phyloP scores from a whole-genome alignment of 768 basidiomycete genomes.

The Coprinopsis marcescibilis region DNA sequence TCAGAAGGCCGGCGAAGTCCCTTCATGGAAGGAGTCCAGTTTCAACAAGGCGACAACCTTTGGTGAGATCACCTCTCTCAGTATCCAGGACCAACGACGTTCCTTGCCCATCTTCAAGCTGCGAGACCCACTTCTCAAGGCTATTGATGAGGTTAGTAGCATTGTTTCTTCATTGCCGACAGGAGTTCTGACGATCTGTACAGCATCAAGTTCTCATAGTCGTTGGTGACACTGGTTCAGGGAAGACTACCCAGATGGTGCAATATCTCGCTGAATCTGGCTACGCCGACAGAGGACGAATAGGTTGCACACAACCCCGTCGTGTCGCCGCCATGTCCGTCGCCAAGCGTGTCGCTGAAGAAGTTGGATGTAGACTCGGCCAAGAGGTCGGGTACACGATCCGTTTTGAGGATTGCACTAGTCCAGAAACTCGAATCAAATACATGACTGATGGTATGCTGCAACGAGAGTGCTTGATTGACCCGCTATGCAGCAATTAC shows the following conservation, averaged over 20 bases:
- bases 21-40: slow-evolving; percentile 87
- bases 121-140: slow-evolving; percentile 81
- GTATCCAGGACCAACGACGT: slow-evolving; percentile 91
- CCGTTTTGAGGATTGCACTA: slow-evolving; percentile 98
- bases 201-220: slow-evolving; percentile 97
- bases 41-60: slow-evolving; percentile 96
- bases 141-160: slow-evolving; percentile 75
- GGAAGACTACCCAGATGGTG: slow-evolving; percentile 99
- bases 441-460: slow-evolving; percentile 99
- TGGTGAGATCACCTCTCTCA: slow-evolving; percentile 84
- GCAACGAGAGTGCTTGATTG: slow-evolving; percentile 93
- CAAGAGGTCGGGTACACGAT: slow-evolving; percentile 99
- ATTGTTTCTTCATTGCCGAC: neutral
- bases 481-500: slow-evolving; percentile 89
- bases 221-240: slow-evolving; percentile 97
- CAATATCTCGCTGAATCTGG: slow-evolving; percentile 97
- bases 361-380: slow-evolving; percentile 95
- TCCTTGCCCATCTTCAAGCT: slow-evolving; percentile 94
- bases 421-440: slow-evolving; percentile 98
- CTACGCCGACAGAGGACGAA: slow-evolving; percentile 82
- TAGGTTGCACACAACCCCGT: slow-evolving; percentile 98
- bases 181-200: slow-evolving; percentile 15
- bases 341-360: slow-evolving; percentile 96
- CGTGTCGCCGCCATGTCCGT: slow-evolving; percentile 99
- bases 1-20: slow-evolving; percentile 75